phyloP scores from a whole-genome alignment of 1,284 basidiomycete species.

The Cryptococcus sp. region DNA sequence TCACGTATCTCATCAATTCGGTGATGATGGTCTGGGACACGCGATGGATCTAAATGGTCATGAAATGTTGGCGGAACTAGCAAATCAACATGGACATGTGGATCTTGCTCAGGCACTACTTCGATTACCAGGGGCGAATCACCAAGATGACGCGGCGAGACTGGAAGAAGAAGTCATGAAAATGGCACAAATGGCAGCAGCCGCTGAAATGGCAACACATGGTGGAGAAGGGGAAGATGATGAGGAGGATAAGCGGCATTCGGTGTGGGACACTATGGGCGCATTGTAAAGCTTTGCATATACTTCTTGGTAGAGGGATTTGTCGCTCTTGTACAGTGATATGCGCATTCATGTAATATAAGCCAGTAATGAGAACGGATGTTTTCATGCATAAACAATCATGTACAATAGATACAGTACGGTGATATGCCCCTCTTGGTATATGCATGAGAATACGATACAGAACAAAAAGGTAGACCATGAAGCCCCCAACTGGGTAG shows the following conservation, averaged over 20 bases:
- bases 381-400: too few relatives aligned
- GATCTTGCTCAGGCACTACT: slow-evolving; percentile 7
- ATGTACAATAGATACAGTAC: too few relatives aligned
- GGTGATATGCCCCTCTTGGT: too few relatives aligned
- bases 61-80: slow-evolving; percentile 1
- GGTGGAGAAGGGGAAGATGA: neutral
- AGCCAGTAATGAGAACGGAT: too few relatives aligned
- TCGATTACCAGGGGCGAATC: slow-evolving; percentile 3
- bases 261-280: too few relatives aligned
- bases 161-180: slow-evolving; percentile 6
- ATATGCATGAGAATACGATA: too few relatives aligned
- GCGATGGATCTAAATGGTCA: neutral
- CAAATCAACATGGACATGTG: slow-evolving; percentile 5
- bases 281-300: too few relatives aligned
- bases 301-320: too few relatives aligned
- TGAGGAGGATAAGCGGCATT: neutral
- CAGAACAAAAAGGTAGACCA: too few relatives aligned
- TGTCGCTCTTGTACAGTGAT: too few relatives aligned
- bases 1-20: neutral
- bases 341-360: too few relatives aligned
- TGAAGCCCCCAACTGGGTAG: too few relatives aligned
- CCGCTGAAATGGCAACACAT: neutral
- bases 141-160: neutral
- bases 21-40: neutral
- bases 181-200: neutral